Evolutionary conservation across 2,329 filamentous ascomycete genomes (phyloP), one percentile per base, ranked within the genome.

Genomic region (Phaeosphaeriaceae sp.): DNA sequence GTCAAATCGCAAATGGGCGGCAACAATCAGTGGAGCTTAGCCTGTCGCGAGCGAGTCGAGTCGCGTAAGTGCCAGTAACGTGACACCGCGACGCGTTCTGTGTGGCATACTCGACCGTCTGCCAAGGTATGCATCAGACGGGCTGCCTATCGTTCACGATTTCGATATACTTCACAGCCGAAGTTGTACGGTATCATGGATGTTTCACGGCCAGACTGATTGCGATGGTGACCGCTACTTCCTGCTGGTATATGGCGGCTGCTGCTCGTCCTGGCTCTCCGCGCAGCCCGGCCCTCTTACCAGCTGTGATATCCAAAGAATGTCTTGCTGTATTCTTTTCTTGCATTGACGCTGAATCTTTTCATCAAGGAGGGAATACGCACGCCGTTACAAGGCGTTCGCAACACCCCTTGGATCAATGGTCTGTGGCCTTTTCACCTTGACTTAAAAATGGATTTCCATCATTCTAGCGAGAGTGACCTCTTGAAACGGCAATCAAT

Each of bases 41-140:
- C 44, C 50, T 47, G 52, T 62, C 46, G 59, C 54, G 59, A n/a
- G n/a, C n/a, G n/a, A n/a, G n/a, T n/a, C n/a, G n/a, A 48, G 48
- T 59, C 59, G 57, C 47, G 50, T 31, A 36, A 20, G 1, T 21
- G 22, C 17, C 19, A 24, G 31, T 49, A 21, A 65, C 63, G 63
- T 66, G 62, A 60, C 59, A 59, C 56, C 59, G 63, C 54, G 63
- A 60, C 54, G 58, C 58, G 58, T 60, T 59, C 44, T 44, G 47
- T n/a, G n/a, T 19, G 49, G 17, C 19, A 48, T 24, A 15, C 24
- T 20, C 13, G 13, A 48, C 24, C n/a, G 36, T n/a, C 36, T n/a
- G 15, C 17, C 36, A n/a, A 11, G n/a, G 36, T 7, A n/a, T 40
- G 15, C 17, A 40, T 15, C 36, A 40, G 36, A n/a, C 36, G 36